These are phyloP conservation scores for Ophiostoma quercus DNA, from an alignment of 2,329 filamentous ascomycete genomes.

Conservation along the genomic window DNA sequence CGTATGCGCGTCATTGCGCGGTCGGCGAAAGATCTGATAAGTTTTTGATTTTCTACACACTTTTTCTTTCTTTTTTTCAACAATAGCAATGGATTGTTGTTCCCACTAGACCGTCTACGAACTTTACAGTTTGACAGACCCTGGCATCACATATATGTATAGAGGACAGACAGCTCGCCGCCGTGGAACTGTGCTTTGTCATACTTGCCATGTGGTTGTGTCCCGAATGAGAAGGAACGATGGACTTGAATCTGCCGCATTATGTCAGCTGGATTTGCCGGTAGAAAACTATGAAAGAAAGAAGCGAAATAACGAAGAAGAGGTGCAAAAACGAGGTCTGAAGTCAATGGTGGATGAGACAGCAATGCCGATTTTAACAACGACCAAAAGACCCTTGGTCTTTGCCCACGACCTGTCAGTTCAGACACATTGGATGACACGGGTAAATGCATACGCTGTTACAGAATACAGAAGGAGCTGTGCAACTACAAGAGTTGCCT, in stretches of 20 bases:
- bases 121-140: not conserved
- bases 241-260: not conserved
- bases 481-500: conserved; percentile 8
- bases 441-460: not conserved
- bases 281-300: not conserved
- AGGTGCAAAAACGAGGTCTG: not conserved
- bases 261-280: not conserved
- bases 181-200: not conserved
- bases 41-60: not conserved
- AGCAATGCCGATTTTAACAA: not conserved
- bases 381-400: not conserved
- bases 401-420: not conserved
- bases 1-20: not conserved
- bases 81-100: not conserved
- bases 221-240: not conserved
- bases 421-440: not conserved
- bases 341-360: not conserved
- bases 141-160: not conserved
- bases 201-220: not conserved
- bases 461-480: not conserved
- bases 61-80: not conserved
- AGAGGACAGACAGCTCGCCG: not conserved
- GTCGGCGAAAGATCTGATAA: not conserved
- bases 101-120: not conserved
- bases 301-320: not conserved